Conservation (phyloP, 371 early-diverging fungal genomes). For the Dipsacomyces acuminosporus region DNA sequence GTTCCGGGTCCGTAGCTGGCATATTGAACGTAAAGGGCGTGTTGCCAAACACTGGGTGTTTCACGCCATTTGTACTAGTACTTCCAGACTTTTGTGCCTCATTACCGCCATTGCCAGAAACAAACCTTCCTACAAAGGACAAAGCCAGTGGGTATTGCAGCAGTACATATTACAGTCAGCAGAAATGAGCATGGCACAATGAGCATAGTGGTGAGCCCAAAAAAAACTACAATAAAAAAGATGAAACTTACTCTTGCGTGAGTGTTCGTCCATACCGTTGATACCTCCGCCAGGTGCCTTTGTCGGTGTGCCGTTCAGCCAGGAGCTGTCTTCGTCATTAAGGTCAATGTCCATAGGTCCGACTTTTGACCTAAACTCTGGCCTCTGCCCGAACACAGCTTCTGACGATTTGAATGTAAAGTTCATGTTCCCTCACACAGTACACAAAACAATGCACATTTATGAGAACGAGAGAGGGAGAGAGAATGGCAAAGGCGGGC, state of each 20-base stretch:
- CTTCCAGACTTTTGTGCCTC: not conserved
- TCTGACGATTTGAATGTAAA: slow-evolving; percentile 31
- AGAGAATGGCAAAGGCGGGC: too few relatives aligned
- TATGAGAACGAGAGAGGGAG: too few relatives aligned
- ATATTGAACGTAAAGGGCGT: slow-evolving; percentile 38
- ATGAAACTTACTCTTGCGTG: not conserved
- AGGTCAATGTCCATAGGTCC: slow-evolving; percentile 42
- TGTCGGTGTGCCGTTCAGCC: slow-evolving; percentile 22
- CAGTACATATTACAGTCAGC: too few relatives aligned
- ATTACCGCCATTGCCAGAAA: not conserved
- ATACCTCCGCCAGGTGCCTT: not conserved
- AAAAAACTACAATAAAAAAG: too few relatives aligned
- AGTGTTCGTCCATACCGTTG: not conserved
- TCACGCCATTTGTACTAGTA: not conserved
- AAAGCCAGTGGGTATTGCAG: too few relatives aligned
- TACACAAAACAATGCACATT: too few relatives aligned
- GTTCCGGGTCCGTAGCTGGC: slow-evolving; percentile 13
- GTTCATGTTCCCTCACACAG: slow-evolving; percentile 20
- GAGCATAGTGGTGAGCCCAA: too few relatives aligned
- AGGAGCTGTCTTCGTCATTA: slow-evolving; percentile 29
- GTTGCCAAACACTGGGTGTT: slow-evolving; percentile 13
- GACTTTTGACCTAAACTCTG: slow-evolving; percentile 10
- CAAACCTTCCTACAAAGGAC: too few relatives aligned
- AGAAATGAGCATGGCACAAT: too few relatives aligned
- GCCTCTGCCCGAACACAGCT: slow-evolving; percentile 11